Evolutionary conservation across 176 grass and related monocot species (phyloP).

Genomic region (Typha latifolia): DNA sequence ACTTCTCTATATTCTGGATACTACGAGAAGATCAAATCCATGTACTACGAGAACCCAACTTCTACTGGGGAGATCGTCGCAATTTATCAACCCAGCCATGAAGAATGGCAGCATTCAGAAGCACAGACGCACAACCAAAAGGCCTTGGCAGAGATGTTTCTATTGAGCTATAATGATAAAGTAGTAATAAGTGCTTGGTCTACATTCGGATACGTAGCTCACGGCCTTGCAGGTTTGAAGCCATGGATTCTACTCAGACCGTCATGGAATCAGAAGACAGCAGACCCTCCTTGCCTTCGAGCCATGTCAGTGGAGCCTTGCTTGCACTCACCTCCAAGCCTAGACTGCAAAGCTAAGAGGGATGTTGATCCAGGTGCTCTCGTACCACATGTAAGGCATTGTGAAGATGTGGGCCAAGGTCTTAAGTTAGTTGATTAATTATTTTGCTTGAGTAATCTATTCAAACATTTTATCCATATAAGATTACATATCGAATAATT

Average conservation of each 20-base stretch:
- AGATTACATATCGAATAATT: too few species aligned
- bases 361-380: slow-evolving; percentile 21
- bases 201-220: slow-evolving; percentile 68
- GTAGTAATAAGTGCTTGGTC: slow-evolving; percentile 44
- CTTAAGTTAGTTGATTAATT: slow-evolving; percentile 43
- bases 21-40: slow-evolving; percentile 37
- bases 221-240: slow-evolving; percentile 43
- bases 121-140: slow-evolving; percentile 1
- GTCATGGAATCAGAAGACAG: slow-evolving; percentile 2
- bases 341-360: slow-evolving; percentile 36
- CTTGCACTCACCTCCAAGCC: slow-evolving; percentile 54
- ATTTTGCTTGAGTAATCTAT: too few species aligned
- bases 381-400: slow-evolving; percentile 40
- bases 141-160: slow-evolving; percentile 51
- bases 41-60: slow-evolving; percentile 32
- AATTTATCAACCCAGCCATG: slow-evolving; percentile 35
- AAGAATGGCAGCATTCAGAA: not conserved
- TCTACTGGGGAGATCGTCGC: slow-evolving; percentile 32
- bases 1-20: slow-evolving; percentile 57
- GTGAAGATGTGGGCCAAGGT: slow-evolving; percentile 43
- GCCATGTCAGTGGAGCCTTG: slow-evolving; percentile 62
- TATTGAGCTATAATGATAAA: slow-evolving; percentile 43
- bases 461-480: too few species aligned
- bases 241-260: slow-evolving; percentile 28
- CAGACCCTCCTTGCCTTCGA: slow-evolving; percentile 32